Evolutionary conservation across 345 rosid genomes (phyloP).

Genomic region (Hevea brasiliensis): DNA sequence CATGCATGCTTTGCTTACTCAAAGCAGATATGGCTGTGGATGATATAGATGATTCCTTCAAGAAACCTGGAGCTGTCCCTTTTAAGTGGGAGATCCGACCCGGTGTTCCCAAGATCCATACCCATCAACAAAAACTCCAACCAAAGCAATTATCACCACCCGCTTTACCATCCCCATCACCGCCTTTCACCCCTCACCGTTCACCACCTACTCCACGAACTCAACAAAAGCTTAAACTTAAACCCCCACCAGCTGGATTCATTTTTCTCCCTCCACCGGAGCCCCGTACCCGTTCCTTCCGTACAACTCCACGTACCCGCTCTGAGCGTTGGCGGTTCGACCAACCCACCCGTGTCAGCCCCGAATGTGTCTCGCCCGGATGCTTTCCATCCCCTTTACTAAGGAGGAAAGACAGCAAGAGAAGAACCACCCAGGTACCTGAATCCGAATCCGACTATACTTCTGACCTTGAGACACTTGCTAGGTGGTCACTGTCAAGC

Average conservation of each 20-base stretch:
- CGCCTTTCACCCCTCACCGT: slow-evolving; percentile 26
- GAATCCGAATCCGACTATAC: slow-evolving; percentile 30
- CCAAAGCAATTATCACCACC: slow-evolving; percentile 23
- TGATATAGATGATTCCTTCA: slow-evolving; percentile 76
- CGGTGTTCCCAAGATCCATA: slow-evolving; percentile 75
- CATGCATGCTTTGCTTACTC: not conserved
- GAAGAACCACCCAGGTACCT: slow-evolving; percentile 15
- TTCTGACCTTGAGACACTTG: slow-evolving; percentile 46
- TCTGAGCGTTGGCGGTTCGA: slow-evolving; percentile 57
- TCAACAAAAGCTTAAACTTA: slow-evolving; percentile 51
- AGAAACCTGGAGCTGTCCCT: slow-evolving; percentile 72
- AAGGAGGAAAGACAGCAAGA: slow-evolving; percentile 45
- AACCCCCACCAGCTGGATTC: slow-evolving; percentile 60
- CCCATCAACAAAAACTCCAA: slow-evolving; percentile 14
- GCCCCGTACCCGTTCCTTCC: slow-evolving; percentile 51
- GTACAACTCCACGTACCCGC: slow-evolving; percentile 55
- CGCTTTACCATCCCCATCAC: slow-evolving; percentile 25
- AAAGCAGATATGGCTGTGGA: slow-evolving; percentile 40
- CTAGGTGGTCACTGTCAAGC: slow-evolving; percentile 61
- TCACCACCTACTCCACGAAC: slow-evolving; percentile 23
- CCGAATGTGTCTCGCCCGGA: slow-evolving; percentile 49
- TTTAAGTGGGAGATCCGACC: slow-evolving; percentile 99
- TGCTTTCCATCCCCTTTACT: slow-evolving; percentile 67
- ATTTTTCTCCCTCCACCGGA: slow-evolving; percentile 35
- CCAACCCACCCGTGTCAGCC: slow-evolving; percentile 37